Conservation (phyloP, 2,329 filamentous ascomycete genomes). For the Aspergillus hortae region DNA sequence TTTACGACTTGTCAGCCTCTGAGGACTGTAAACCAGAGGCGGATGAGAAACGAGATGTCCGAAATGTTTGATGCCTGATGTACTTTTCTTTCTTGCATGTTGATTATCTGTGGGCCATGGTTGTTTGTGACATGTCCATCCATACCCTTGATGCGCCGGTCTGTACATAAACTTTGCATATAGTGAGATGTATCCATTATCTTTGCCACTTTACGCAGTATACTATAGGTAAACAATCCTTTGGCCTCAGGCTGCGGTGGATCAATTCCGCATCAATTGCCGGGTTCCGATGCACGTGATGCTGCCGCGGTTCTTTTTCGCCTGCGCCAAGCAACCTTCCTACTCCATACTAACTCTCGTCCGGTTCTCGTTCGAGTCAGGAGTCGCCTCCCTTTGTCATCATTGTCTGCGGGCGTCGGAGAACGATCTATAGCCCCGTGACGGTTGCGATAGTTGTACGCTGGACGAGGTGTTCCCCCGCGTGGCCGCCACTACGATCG, state of each 20-base stretch:
- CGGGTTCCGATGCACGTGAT: background rate
- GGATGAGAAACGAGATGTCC: conserved; percentile 32
- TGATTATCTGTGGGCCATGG: conserved; percentile 11
- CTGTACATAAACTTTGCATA: conserved; percentile 35
- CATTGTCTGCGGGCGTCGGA: background rate
- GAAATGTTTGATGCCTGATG: conserved; percentile 22
- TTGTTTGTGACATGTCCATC: conserved; percentile 12
- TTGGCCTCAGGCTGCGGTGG: background rate
- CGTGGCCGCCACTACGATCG: conserved; percentile 9
- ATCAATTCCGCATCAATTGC: background rate
- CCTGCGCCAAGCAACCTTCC: background rate
- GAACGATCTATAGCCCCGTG: background rate
- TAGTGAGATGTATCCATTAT: background rate
- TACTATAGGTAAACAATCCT: conserved; percentile 1
- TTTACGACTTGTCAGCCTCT: conserved; percentile 10
- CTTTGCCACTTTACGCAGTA: too few species aligned
- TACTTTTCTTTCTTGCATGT: conserved; percentile 10
- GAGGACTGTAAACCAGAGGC: conserved; percentile 1
- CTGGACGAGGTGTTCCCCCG: conserved; percentile 2
- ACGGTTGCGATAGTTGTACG: background rate
- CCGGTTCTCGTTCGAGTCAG: background rate
- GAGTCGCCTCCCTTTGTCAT: background rate
- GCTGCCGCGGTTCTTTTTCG: background rate
- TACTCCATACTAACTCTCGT: background rate
- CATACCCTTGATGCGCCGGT: conserved; percentile 17